A percentile compares a stretch with the other conserved stretches of the same genome.
phyloP scores from a whole-genome alignment of 495 filamentous ascomycete species.

The Neurospora pannonica region DNA sequence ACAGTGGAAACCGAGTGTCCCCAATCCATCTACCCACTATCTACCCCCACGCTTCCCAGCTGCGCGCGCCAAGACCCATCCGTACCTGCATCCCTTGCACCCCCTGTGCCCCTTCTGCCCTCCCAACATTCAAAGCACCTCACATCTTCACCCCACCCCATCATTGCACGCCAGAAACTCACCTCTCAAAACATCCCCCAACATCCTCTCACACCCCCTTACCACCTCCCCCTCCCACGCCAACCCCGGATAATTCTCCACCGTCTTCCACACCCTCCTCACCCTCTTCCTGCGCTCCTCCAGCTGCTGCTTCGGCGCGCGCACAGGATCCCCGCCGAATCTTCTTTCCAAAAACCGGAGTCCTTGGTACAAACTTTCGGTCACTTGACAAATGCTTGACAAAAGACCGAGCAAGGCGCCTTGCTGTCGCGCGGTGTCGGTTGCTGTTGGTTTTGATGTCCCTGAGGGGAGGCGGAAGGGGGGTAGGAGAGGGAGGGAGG shows the following conservation, averaged over 20 bases:
- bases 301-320: not conserved
- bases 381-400: not conserved
- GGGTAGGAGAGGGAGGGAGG: not conserved
- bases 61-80: not conserved
- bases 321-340: not conserved
- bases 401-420: not conserved
- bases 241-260: not conserved
- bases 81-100: not conserved
- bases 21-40: not conserved
- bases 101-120: not conserved
- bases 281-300: not conserved
- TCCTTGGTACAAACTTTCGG: not conserved
- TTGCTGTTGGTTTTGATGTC: not conserved
- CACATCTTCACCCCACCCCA: not conserved
- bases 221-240: not conserved
- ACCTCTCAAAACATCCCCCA: not conserved
- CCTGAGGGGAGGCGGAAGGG: not conserved
- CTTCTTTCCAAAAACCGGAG: not conserved
- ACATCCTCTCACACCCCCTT: not conserved
- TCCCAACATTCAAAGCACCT: not conserved
- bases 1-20: not conserved
- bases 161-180: not conserved
- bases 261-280: not conserved
- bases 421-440: not conserved
- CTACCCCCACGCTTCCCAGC: not conserved